Percentiles rank a stretch among this genome's conserved stretches.
Evolutionary conservation across 2,329 filamentous ascomycete species (phyloP).

Genomic region (Fusarium brevicatenulatum): DNA sequence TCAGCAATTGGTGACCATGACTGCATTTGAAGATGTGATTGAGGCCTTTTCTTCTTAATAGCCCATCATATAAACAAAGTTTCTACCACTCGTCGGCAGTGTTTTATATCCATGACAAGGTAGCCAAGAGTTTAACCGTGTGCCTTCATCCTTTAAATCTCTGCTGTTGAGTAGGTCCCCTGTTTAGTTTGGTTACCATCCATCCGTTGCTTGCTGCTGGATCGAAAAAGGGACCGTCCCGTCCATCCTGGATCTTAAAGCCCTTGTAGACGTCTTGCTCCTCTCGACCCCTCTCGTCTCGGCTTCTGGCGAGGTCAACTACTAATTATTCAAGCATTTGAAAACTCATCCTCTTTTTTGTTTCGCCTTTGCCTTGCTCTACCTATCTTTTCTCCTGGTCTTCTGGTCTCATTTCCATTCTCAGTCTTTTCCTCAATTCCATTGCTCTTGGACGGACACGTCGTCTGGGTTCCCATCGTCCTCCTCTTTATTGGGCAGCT

Average conservation of each 20-base stretch:
- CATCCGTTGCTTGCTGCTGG: slow-evolving; percentile 26
- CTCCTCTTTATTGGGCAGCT: slow-evolving; percentile 21
- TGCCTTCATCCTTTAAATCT: slow-evolving; percentile 14
- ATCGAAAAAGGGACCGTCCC: slow-evolving; percentile 38
- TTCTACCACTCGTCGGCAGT: slow-evolving; percentile 12
- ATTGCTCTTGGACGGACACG: slow-evolving; percentile 13
- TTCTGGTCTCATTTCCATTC: neutral
- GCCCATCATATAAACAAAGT: slow-evolving; percentile 33
- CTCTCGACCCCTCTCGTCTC: slow-evolving; percentile 12
- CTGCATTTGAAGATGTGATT: neutral
- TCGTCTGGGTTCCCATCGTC: slow-evolving; percentile 19
- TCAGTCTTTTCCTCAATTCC: slow-evolving; percentile 1
- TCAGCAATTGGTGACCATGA: slow-evolving; percentile 11
- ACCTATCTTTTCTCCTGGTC: neutral
- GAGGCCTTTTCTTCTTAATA: slow-evolving; percentile 10
- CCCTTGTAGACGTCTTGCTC: slow-evolving; percentile 36
- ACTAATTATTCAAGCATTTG: slow-evolving; percentile 7
- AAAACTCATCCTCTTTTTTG: slow-evolving; percentile 30
- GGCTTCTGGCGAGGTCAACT: slow-evolving; percentile 24
- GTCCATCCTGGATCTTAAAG: slow-evolving; percentile 14
- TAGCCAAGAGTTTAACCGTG: slow-evolving; percentile 26
- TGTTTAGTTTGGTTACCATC: slow-evolving; percentile 21
- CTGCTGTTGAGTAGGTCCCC: slow-evolving; percentile 22
- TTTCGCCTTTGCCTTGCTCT: neutral
- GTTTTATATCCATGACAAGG: slow-evolving; percentile 1